phyloP scores from a whole-genome alignment of 768 basidiomycete genomes.

The Dioszegia crocea region DNA sequence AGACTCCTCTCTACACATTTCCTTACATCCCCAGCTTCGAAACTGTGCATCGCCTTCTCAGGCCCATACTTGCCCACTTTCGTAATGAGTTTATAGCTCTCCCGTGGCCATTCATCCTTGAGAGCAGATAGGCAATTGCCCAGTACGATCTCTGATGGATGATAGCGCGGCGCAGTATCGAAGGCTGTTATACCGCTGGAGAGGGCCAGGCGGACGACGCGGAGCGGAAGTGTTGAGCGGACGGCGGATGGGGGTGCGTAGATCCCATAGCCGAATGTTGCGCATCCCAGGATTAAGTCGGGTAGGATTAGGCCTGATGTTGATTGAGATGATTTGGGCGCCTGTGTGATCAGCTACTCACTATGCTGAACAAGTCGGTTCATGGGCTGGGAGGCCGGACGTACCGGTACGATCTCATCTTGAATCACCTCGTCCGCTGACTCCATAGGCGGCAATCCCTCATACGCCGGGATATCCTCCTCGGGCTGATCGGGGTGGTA shows the following conservation, averaged over 20 bases:
- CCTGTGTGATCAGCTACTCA: background rate
- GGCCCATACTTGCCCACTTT: slow-evolving; percentile 49
- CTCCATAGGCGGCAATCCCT: background rate
- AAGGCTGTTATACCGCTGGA: slow-evolving; percentile 48
- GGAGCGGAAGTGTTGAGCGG: slow-evolving; percentile 29
- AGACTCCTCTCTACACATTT: slow-evolving; percentile 42
- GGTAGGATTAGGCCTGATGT: slow-evolving; percentile 13
- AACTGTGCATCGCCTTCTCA: slow-evolving; percentile 34
- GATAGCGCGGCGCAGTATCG: slow-evolving; percentile 50
- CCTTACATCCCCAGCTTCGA: slow-evolving; percentile 32
- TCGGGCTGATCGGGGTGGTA: slow-evolving; percentile 24
- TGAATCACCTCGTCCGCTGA: slow-evolving; percentile 2
- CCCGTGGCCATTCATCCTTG: slow-evolving; percentile 35
- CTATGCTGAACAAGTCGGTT: no score
- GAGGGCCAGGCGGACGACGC: slow-evolving; percentile 44
- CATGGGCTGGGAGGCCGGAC: background rate
- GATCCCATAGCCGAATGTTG: slow-evolving; percentile 46
- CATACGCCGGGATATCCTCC: slow-evolving; percentile 7
- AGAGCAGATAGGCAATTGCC: slow-evolving; percentile 36
- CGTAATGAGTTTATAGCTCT: slow-evolving; percentile 46
- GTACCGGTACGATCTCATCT: background rate
- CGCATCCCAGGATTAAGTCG: slow-evolving; percentile 46
- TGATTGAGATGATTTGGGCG: background rate
- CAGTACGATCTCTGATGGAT: slow-evolving; percentile 50
- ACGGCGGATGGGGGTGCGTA: slow-evolving; percentile 35